phyloP scores from a whole-genome alignment of 257 asterid genomes.

The Capsicum pubescens region DNA sequence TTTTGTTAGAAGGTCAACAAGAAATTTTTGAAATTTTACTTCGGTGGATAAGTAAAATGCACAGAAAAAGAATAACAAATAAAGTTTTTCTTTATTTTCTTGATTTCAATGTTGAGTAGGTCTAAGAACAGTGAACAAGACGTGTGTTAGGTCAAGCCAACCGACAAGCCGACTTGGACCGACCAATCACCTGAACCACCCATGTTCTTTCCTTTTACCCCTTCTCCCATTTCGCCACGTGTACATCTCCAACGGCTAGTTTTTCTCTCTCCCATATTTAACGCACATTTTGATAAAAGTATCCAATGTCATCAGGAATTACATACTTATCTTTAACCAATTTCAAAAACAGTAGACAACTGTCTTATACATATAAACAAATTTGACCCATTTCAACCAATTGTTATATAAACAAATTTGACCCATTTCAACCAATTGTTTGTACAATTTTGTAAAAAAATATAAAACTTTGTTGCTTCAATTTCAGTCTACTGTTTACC shows the following conservation, averaged over 20 bases:
- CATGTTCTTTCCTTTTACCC: conserved; percentile 38
- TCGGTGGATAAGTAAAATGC: no score
- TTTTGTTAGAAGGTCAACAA: no score
- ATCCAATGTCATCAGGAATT: background rate
- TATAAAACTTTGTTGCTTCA: conserved; percentile 42
- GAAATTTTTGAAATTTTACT: no score
- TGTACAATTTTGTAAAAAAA: background rate
- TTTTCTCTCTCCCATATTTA: background rate
- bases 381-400: conserved; percentile 12
- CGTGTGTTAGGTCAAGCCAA: conserved; percentile 32
- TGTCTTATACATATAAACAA: background rate
- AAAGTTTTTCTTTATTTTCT: no score
- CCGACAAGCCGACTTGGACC: conserved; percentile 55
- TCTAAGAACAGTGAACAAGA: conserved; percentile 32
- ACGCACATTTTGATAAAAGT: no score
- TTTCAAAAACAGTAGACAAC: background rate
- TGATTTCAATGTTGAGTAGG: conserved; percentile 12
- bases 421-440: background rate
- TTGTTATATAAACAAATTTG: background rate
- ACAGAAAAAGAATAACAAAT: no score
- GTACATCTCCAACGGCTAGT: conserved; percentile 64
- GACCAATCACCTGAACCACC: conserved; percentile 47
- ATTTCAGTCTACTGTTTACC: conserved; percentile 30
- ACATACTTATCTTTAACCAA: background rate
- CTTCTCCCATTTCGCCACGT: conserved; percentile 41